phyloP scores from a whole-genome alignment of 257 asterid genomes.

The Capsicum chinense region DNA sequence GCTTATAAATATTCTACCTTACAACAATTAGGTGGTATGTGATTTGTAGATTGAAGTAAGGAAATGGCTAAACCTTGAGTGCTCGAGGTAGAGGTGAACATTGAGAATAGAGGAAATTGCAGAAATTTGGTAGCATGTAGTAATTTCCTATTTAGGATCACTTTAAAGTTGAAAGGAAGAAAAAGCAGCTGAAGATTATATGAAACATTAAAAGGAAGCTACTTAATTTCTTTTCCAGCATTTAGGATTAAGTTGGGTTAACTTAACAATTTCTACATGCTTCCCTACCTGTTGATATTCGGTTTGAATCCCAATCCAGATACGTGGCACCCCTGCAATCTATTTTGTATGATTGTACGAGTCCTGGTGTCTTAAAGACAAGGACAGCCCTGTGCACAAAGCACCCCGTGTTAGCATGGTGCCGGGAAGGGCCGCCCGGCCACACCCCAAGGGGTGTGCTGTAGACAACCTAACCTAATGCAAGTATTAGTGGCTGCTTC shows the following conservation, averaged over 20 bases:
- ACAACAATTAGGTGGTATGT: too few species aligned
- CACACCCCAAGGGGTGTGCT: too few species aligned
- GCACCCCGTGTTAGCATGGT: too few species aligned
- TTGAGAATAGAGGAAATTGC: constrained; percentile 10
- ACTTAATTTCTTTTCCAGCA: not conserved
- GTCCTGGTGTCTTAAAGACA: not conserved
- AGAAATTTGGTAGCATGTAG: not conserved
- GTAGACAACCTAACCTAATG: too few species aligned
- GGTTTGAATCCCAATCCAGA: not conserved
- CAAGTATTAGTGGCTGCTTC: too few species aligned
- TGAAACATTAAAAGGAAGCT: not conserved
- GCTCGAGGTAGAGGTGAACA: not conserved
- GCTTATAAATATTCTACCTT: too few species aligned
- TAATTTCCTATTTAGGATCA: not conserved
- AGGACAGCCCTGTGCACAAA: too few species aligned
- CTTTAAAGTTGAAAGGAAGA: constrained; percentile 20
- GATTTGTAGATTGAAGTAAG: too few species aligned
- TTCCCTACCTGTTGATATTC: not conserved
- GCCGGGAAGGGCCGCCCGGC: too few species aligned
- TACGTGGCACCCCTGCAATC: not conserved
- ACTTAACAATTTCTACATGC: not conserved
- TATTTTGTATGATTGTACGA: not conserved
- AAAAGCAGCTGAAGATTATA: not conserved
- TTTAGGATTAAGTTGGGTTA: not conserved
- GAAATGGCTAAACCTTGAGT: too few species aligned